Evolutionary conservation across 1,284 basidiomycete genomes (phyloP), one percentile per base, ranked within the genome.

Genomic region (Papiliotrema terrestris): DNA sequence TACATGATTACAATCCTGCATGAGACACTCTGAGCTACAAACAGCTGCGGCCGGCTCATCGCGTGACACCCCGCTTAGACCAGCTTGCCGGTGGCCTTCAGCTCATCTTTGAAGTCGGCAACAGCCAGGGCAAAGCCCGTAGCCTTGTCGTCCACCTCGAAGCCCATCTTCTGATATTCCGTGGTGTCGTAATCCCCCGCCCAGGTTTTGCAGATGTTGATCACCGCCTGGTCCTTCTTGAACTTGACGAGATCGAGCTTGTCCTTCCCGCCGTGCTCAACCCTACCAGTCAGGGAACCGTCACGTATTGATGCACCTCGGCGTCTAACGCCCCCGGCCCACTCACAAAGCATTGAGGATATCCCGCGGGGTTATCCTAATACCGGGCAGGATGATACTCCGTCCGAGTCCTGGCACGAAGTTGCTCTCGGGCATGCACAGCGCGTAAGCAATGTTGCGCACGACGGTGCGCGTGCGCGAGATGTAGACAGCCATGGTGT

Each of bases 401-500:
- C 73, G 61, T 3, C 60, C 58, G 51, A 57, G 56, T n/a, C 68
- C 64, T 9, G 63, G 55, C 36, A 65, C 64, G 50, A 76, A 71
- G 42, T 69, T 63, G 17, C 59, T 59, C 23, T 71, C 73, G 23
- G 70, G 67, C 63, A 79, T 65, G 41, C 63, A 67, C 49, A 77
- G 58, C 1, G 74, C 75, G 54, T 68, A 76, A 1, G 74, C 71
- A 46, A 79, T 75, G 58, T 79, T 79, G 37, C 71, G 57, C 38
- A 77, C 68, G 5, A 79, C 76, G 1, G 81, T 83, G 60, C 80
- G 76, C 2, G 82, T 80, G 29, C 80, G 78, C 2, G 81, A 80
- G 46, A 84, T 69, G 81, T 83, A 85, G 23, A 78, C 74, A n/a
- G 78, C 73, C 55, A 85, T 80, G 43, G 78, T 74, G 55, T 81